Evolutionary conservation across 108 stramenopile genomes (phyloP).

Genomic region (Conticribra guillardii): DNA sequence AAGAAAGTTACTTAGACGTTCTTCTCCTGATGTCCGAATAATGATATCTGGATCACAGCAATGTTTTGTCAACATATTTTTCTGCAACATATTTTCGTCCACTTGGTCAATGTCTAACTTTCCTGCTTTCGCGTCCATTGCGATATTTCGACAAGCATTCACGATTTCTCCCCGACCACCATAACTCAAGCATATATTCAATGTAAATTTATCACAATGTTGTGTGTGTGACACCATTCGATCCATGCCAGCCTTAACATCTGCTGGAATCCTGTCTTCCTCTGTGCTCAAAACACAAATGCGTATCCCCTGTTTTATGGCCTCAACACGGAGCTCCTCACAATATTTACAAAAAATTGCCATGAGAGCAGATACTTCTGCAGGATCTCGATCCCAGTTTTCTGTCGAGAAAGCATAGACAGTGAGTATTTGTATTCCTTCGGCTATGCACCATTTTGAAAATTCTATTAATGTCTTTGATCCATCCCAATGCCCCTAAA

Average conservation of each 20-base stretch:
- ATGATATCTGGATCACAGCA: slow-evolving; percentile 89
- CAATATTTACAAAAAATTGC: slow-evolving; percentile 85
- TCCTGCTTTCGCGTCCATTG: slow-evolving; percentile 54
- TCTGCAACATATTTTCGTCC: slow-evolving; percentile 54
- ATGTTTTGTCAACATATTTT: slow-evolving; percentile 55
- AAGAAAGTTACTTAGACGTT: slow-evolving; percentile 92
- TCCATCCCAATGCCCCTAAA: slow-evolving; percentile 92
- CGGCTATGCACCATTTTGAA: slow-evolving; percentile 93
- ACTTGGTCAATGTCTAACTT: slow-evolving; percentile 54
- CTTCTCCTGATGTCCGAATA: slow-evolving; percentile 96
- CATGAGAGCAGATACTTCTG: slow-evolving; percentile 89
- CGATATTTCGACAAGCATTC: slow-evolving; percentile 69
- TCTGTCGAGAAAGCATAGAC: slow-evolving; percentile 99
- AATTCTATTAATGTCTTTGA: slow-evolving; percentile 88
- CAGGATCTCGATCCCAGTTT: slow-evolving; percentile 92
- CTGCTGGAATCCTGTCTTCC: slow-evolving; percentile 53
- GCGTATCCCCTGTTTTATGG: slow-evolving; percentile 74
- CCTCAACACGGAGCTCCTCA: slow-evolving; percentile 86
- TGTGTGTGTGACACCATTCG: slow-evolving; percentile 66
- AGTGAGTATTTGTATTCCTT: slow-evolving; percentile 79
- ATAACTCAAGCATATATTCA: slow-evolving; percentile 95
- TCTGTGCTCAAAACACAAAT: slow-evolving; percentile 86
- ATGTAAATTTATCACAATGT: slow-evolving; percentile 56
- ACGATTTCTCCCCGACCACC: slow-evolving; percentile 94
- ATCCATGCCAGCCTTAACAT: slow-evolving; percentile 56